A percentile compares a stretch with the other conserved stretches of the same genome.
phyloP scores from a whole-genome alignment of 2,329 filamentous ascomycete species.

The Trichothecium sympodiale region DNA sequence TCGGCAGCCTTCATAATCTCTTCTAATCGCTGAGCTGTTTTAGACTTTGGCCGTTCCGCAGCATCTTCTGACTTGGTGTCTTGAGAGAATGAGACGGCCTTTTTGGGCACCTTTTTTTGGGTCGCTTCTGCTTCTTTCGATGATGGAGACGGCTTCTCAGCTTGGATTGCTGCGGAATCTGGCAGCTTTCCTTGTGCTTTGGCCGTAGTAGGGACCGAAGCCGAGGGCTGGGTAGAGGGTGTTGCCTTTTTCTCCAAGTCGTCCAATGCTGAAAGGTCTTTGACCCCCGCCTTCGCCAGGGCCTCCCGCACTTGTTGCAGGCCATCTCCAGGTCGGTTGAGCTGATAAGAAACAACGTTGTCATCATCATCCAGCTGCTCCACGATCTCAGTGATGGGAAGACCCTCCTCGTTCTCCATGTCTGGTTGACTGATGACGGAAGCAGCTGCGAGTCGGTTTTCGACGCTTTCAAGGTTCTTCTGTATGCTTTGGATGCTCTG shows the following conservation, averaged over 20 bases:
- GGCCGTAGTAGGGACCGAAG: not conserved
- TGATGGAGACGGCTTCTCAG: conserved; percentile 2
- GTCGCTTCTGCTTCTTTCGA: not conserved
- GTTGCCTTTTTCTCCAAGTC: conserved; percentile 1
- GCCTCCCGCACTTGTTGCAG: conserved; percentile 60
- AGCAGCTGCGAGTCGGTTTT: conserved; percentile 58
- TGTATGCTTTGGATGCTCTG: conserved; percentile 67
- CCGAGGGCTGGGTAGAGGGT: not conserved
- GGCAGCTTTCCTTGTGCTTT: not conserved
- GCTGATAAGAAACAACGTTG: conserved; percentile 61
- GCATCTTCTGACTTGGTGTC: conserved; percentile 38
- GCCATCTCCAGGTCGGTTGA: conserved; percentile 56
- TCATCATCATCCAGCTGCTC: conserved; percentile 88
- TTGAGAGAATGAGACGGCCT: conserved; percentile 52
- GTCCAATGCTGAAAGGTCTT: conserved; percentile 25
- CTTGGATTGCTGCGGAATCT: not conserved
- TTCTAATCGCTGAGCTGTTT: conserved; percentile 37
- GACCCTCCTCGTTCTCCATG: conserved; percentile 52
- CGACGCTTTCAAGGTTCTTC: conserved; percentile 57
- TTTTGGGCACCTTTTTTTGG: conserved; percentile 23
- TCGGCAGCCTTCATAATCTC: conserved; percentile 46
- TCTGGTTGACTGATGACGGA: conserved; percentile 49
- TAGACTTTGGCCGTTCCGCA: conserved; percentile 23
- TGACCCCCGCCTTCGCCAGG: conserved; percentile 65
- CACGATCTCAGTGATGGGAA: conserved; percentile 80